Evolutionary conservation across 225 moss, liverwort and hornwort species (phyloP), one percentile per base, ranked within the genome.

Genomic region (Physcomitrellopsis africana): DNA sequence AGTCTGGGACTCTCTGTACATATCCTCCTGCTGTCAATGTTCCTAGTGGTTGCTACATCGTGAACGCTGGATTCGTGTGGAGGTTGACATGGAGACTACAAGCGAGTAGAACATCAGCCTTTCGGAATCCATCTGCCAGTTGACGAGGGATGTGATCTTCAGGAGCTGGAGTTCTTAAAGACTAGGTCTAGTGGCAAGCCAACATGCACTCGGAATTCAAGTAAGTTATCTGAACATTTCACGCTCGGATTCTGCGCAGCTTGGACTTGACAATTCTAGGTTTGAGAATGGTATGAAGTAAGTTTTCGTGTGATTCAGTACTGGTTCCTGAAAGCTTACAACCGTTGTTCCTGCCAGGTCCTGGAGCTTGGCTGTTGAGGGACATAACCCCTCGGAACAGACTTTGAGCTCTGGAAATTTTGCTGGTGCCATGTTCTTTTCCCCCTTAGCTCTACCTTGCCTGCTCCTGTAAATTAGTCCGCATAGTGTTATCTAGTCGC

Each of bases 101-200:
- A 72, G 68, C 29, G 70, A 74, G 24, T 1, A 55, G 69, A 69
- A 56, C 56, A 81, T 2, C 32, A 37, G 4, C 69, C 69, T 66
- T 68, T 77, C 78, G 67, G 20, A 75, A 81, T 83, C 75, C 60
- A 49, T 68, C 68, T 72, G 69, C 72, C 59, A 63, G 71, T 81
- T 68, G 58, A 60, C 53, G 65, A 78, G 83, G 75, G 60, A 63
- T 81, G 67, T 77, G 32, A 37, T 77, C 77, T 66, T 74, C 72
- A 73, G 74, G 83, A 64, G 71, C 69, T 79, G 85, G 79, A 82
- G 81, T 78, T 80, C 78, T 70, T 74, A 44, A 45, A 69, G 53
- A 68, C 81, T 78, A 41, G 43, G 49, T 60, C 14, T 41, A 72
- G 29, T 65, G 64, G 65, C 47, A n/a, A 61, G 11, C 59, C 26